These are phyloP conservation scores for Vigna reflexopilosa DNA, from an alignment of 306 rosid genomes.

Conservation along the genomic window DNA sequence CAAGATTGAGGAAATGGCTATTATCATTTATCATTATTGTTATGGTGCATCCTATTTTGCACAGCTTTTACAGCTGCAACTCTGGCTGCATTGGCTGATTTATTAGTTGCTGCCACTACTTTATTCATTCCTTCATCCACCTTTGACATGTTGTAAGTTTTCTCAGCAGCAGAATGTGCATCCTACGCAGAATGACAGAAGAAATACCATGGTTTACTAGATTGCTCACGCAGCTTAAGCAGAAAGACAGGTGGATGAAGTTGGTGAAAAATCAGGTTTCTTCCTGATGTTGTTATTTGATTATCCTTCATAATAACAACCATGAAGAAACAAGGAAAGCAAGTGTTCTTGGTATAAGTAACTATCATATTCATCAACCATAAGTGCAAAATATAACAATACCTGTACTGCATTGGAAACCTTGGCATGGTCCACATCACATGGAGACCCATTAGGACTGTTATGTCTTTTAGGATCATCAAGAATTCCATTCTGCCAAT, in stretches of 20 bases:
- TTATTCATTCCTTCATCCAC: conserved; percentile 70
- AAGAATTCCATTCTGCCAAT: conserved; percentile 92
- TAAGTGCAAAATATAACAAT: conserved; percentile 9
- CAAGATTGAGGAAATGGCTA: conserved; percentile 12
- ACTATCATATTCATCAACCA: too few species aligned
- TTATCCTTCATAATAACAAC: background rate
- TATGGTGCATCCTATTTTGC: conserved; percentile 67
- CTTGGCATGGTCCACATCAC: conserved; percentile 61
- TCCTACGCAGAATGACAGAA: conserved; percentile 61
- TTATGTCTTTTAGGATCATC: conserved; percentile 56
- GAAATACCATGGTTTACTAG: conserved; percentile 2
- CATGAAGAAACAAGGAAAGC: conserved; percentile 22
- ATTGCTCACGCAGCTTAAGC: background rate
- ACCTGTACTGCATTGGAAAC: conserved; percentile 80
- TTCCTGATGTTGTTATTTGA: conserved; percentile 24
- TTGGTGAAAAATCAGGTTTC: background rate
- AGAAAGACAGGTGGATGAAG: too few species aligned
- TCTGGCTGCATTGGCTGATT: conserved; percentile 91
- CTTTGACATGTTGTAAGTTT: conserved; percentile 56
- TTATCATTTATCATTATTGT: conserved; percentile 35
- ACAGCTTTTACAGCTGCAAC: conserved; percentile 93
- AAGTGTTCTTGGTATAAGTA: conserved; percentile 9
- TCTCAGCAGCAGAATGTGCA: conserved; percentile 78
- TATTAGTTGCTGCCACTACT: conserved; percentile 64
- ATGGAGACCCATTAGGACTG: conserved; percentile 57